A percentile compares a stretch with the other conserved stretches of the same genome.
Evolutionary conservation across 176 grass and related monocot species (phyloP).

Genomic region (Rhynchospora tenuis): DNA sequence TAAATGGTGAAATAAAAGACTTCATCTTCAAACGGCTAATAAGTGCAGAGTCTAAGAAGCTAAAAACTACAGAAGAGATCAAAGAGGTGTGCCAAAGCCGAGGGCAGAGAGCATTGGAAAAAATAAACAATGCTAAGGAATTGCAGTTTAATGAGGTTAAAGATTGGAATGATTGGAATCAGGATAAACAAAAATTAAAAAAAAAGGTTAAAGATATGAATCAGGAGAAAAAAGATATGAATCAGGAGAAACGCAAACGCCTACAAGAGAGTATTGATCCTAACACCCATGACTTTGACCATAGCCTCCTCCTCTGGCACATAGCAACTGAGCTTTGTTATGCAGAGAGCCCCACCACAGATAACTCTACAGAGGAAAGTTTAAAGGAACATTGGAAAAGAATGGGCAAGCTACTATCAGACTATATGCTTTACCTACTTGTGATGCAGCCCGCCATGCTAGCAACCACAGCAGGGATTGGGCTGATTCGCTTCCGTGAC

Average conservation of each 20-base stretch:
- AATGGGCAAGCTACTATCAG: neutral
- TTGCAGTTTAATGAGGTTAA: too few relatives aligned
- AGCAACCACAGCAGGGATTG: constrained; percentile 15
- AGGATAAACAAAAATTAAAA: too few relatives aligned
- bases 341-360: neutral
- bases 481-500: constrained; percentile 4
- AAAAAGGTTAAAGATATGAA: too few relatives aligned
- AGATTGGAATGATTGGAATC: too few relatives aligned
- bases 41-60: too few relatives aligned
- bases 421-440: constrained; percentile 37
- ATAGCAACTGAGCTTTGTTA: neutral
- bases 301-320: constrained; percentile 20
- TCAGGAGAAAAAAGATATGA: neutral
- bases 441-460: neutral
- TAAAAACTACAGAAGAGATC: too few relatives aligned
- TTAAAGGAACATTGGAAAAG: rapidly evolving
- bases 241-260: neutral
- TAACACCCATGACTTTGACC: neutral
- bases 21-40: too few relatives aligned
- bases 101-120: too few relatives aligned
- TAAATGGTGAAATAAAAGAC: too few relatives aligned
- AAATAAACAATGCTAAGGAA: too few relatives aligned
- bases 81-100: too few relatives aligned
- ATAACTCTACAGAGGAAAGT: neutral
- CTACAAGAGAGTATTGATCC: neutral